Base-by-base conservation (phyloP, 139 green algal species). In the Edaphochlamys debaryana region DNA sequence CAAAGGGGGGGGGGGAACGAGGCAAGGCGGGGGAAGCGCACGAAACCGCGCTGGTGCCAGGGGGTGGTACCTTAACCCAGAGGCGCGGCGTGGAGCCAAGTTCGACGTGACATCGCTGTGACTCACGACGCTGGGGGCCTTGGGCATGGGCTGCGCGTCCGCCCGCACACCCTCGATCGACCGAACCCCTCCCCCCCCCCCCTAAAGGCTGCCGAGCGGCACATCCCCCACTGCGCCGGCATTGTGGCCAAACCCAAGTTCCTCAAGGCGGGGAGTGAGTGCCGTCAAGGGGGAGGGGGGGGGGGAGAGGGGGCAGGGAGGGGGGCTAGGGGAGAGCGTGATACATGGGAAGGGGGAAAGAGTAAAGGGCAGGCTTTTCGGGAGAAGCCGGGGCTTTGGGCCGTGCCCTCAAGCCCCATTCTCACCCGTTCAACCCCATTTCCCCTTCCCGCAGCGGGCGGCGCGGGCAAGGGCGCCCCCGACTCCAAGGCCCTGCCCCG, bases 181-280 rank as follows among this genome's bases (percentile, higher is more conserved):
- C n/a, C n/a, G n/a, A n/a, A n/a, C n/a, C n/a, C n/a, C n/a, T n/a
- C n/a, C n/a, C n/a, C n/a, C n/a, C n/a, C n/a, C n/a, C n/a, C n/a
- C n/a, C n/a, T n/a, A n/a, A 80, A 87, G 66, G 86, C 89, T 3
- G 89, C 89, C 15, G 89, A 93, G 66, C 80, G 89, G 22, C 89
- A 93, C 84, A 93, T 93, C 69, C 70, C 81, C 11, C 67, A 50
- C 27, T 93, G 89, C 79, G 79, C 50, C 60, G 81, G 56, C 84
- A 93, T 87, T 17, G 40, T 79, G 13, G 40, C 78, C 45, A 88
- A 83, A 58, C 89, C 89, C 38, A 81, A 89, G 73, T 76, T 89
- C 37, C 85, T 89, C 50, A 86, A 86, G 32, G 76, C 67, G 4
- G 84, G 84, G n/a, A 83, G 74, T 80, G 74, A 70, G 74, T 80